Conservation (phyloP, 192 early-diverging fungal species). For the Coemansia sp. region DNA sequence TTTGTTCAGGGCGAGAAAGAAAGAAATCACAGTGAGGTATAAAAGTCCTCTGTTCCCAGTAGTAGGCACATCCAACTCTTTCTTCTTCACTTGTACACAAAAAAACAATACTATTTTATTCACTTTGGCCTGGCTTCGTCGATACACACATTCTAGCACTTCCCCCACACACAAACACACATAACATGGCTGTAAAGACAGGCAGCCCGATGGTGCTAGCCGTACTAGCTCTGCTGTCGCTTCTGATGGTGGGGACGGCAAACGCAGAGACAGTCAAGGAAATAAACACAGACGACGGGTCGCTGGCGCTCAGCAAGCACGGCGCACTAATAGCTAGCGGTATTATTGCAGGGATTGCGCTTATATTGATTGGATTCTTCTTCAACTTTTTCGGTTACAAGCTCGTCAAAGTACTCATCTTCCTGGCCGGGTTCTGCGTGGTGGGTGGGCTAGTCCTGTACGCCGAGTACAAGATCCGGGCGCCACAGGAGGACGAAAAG, state of each 20-base stretch:
- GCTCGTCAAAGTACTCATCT: slow-evolving; percentile 71
- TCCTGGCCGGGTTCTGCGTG: slow-evolving; percentile 78
- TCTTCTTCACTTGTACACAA: background rate
- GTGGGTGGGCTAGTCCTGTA: slow-evolving; percentile 56
- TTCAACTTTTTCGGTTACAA: slow-evolving; percentile 73
- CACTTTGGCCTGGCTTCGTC: background rate
- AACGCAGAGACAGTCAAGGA: slow-evolving; percentile 22
- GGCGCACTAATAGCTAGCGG: slow-evolving; percentile 46
- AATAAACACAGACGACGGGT: slow-evolving; percentile 35
- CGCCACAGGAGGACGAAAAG: slow-evolving; percentile 51
- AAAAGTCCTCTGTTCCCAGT: background rate
- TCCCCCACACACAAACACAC: background rate
- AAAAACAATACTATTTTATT: background rate
- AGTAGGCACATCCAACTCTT: background rate
- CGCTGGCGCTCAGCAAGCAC: slow-evolving; percentile 39
- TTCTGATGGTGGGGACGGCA: slow-evolving; percentile 21
- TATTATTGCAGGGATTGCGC: slow-evolving; percentile 63
- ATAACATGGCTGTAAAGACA: slow-evolving; percentile 3
- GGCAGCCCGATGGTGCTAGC: slow-evolving; percentile 6
- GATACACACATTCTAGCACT: background rate
- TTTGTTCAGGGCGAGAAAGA: background rate
- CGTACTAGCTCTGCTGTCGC: slow-evolving; percentile 26
- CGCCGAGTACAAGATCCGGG: slow-evolving; percentile 48
- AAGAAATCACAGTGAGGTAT: background rate
- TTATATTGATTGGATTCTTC: slow-evolving; percentile 69